Percentiles rank a stretch among this genome's conserved stretches.
Conservation (phyloP, 2,329 filamentous ascomycete species). For the Nigrospora sphaerica region DNA sequence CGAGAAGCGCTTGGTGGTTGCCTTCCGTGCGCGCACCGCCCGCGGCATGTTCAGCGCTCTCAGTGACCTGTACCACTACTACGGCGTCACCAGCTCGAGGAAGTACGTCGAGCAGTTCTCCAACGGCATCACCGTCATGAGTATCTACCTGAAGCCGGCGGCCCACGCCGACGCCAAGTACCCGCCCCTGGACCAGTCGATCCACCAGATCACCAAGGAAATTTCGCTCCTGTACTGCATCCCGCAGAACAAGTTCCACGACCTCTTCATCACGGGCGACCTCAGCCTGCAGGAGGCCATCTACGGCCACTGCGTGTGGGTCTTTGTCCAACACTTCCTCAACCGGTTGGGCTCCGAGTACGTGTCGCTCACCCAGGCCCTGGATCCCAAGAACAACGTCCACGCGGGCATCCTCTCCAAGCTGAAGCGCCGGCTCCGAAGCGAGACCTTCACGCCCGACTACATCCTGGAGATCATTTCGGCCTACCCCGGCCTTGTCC, state of each 20-base stretch:
- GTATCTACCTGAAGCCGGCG: slow-evolving; percentile 80
- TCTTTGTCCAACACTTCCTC: slow-evolving; percentile 96
- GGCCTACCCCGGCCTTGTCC: slow-evolving; percentile 79
- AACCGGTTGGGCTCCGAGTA: slow-evolving; percentile 94
- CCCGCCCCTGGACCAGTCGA: slow-evolving; percentile 86
- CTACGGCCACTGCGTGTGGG: slow-evolving; percentile 95
- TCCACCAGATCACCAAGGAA: slow-evolving; percentile 99
- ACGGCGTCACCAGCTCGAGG: slow-evolving; percentile 88
- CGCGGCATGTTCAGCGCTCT: slow-evolving; percentile 90
- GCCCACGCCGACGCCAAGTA: slow-evolving; percentile 46
- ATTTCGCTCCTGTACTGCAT: slow-evolving; percentile 95
- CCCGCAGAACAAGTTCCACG: slow-evolving; percentile 93
- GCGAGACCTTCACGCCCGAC: slow-evolving; percentile 94
- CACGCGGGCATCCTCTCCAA: slow-evolving; percentile 86
- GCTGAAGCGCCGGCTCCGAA: slow-evolving; percentile 89
- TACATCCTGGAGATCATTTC: slow-evolving; percentile 98
- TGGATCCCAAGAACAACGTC: slow-evolving; percentile 73
- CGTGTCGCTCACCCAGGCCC: slow-evolving; percentile 71
- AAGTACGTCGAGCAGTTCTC: slow-evolving; percentile 99
- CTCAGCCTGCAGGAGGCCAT: slow-evolving; percentile 94
- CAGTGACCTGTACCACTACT: slow-evolving; percentile 97
- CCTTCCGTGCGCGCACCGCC: slow-evolving; percentile 88
- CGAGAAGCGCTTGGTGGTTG: slow-evolving; percentile 91
- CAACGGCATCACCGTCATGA: slow-evolving; percentile 96
- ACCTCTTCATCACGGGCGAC: slow-evolving; percentile 76